Conservation (phyloP, 2,329 filamentous ascomycete species). For the Sarocladium brachiariae region DNA sequence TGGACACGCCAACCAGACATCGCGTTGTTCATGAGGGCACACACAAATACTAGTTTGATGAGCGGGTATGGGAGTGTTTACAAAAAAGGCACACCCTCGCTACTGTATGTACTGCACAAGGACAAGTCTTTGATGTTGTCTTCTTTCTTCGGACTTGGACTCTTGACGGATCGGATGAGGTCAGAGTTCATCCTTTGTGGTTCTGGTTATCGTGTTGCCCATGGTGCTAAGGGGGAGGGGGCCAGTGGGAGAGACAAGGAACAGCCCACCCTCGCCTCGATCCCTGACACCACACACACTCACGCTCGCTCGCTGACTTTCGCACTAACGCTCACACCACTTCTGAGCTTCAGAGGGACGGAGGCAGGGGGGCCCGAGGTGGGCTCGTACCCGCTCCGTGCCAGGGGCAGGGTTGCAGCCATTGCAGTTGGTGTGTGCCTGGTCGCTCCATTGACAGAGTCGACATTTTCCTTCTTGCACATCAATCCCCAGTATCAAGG, state of each 20-base stretch:
- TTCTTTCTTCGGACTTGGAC: not conserved
- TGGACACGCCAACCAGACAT: not conserved
- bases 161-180: not conserved
- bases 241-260: not conserved
- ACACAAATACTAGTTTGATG: not conserved
- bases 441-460: not conserved
- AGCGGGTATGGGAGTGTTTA: not conserved
- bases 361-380: not conserved
- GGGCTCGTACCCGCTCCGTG: conserved; percentile 2
- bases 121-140: not conserved
- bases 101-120: no score
- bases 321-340: not conserved
- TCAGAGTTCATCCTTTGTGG: not conserved
- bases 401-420: not conserved
- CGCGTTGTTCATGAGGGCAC: no score
- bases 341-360: not conserved
- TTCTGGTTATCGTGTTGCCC: conserved; percentile 6
- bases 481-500: not conserved
- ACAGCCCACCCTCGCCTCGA: conserved; percentile 3
- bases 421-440: no score
- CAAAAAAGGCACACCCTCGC: not conserved
- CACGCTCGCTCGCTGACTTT: not conserved
- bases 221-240: conserved; percentile 7
- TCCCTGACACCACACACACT: conserved; percentile 7
- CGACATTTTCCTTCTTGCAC: not conserved